Evolutionary conservation across 2,329 filamentous ascomycete genomes (phyloP).

Genomic region (Periglandula ipomoeae): DNA sequence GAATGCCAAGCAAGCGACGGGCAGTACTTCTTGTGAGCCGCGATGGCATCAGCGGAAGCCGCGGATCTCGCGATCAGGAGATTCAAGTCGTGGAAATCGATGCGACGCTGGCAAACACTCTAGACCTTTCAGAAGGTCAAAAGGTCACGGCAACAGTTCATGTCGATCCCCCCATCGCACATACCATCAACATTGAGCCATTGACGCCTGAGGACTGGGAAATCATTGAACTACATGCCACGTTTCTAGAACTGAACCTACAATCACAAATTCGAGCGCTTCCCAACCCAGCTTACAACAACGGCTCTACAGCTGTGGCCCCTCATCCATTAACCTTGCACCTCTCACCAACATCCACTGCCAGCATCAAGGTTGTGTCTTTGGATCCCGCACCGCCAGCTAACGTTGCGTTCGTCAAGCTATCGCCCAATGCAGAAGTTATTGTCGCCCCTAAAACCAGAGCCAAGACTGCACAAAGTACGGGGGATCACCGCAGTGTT

Average conservation of each 20-base stretch:
- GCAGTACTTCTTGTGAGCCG: constrained; percentile 63
- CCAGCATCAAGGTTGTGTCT: constrained; percentile 78
- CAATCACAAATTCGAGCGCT: constrained; percentile 86
- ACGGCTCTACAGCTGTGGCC: constrained; percentile 39
- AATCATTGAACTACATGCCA: constrained; percentile 95
- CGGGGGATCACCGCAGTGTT: constrained; percentile 71
- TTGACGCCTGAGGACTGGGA: constrained; percentile 96
- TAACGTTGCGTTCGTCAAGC: constrained; percentile 75
- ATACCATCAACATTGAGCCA: constrained; percentile 95
- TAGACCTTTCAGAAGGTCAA: constrained; percentile 73
- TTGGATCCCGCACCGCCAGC: constrained; percentile 65
- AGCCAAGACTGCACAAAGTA: constrained; percentile 54
- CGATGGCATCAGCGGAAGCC: constrained; percentile 57
- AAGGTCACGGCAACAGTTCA: constrained; percentile 68
- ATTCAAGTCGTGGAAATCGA: constrained; percentile 76
- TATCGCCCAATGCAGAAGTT: constrained; percentile 88
- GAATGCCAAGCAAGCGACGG: constrained; percentile 88
- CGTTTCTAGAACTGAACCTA: constrained; percentile 89
- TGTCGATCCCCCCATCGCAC: constrained; percentile 79
- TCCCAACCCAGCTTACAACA: constrained; percentile 67
- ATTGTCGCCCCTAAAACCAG: constrained; percentile 93
- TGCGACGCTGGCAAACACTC: constrained; percentile 66
- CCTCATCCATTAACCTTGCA: constrained; percentile 83
- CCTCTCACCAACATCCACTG: constrained; percentile 89
- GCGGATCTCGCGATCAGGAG: constrained; percentile 64